Base-by-base conservation (phyloP, 2,329 filamentous ascomycete genomes). In the Pyrenophora seminiperda region DNA sequence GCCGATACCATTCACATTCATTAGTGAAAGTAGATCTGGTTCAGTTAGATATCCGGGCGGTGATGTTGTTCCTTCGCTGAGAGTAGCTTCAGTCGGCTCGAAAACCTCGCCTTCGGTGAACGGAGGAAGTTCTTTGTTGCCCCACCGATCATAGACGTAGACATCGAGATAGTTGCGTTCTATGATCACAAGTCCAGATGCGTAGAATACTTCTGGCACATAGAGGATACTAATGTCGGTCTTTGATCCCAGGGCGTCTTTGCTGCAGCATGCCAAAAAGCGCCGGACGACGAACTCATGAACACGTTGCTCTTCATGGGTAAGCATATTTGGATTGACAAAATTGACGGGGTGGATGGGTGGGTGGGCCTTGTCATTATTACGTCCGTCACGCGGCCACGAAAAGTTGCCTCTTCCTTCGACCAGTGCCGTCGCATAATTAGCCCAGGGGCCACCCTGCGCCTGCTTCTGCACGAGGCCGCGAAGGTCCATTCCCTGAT, bases 1-100 rank as follows among this genome's bases (percentile, higher is more conserved):
- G 10, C 94, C 94, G 58, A 99, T 99, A 2, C 94, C 94, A 70
- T 99, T 99, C 36, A 91, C 92, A 75, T 99, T 94, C 94, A 99
- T 99, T 9, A 99, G 82, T 3, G 88, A 89, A 68, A 99, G 96
- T 19, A 99, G 80, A 70, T 99, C 94, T 0, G 94, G 92, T 70
- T 99, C 94, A 0, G 94, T 97, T 22, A 99, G 80, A 69, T 96
- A 97, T 17, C 82, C 84, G 0, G 94, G 94, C 9, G 92, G 80
- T 1, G 82, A 83, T 0, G 94, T 99, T 73, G 94, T 89, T n/a
- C 94, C 93, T 62, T 97, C 91, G 1, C 84, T 86, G 75, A 99
- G 91, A 62, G 88, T 85, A 3, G 91, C 93, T 75, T 97, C 92
- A 1, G 86, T 90, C 0, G 94, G 94, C 70, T 91, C 86, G 59